Evolutionary conservation across 306 rosid species (phyloP), one percentile per base, ranked within the genome.

Genomic region (Gillenia trifoliata): DNA sequence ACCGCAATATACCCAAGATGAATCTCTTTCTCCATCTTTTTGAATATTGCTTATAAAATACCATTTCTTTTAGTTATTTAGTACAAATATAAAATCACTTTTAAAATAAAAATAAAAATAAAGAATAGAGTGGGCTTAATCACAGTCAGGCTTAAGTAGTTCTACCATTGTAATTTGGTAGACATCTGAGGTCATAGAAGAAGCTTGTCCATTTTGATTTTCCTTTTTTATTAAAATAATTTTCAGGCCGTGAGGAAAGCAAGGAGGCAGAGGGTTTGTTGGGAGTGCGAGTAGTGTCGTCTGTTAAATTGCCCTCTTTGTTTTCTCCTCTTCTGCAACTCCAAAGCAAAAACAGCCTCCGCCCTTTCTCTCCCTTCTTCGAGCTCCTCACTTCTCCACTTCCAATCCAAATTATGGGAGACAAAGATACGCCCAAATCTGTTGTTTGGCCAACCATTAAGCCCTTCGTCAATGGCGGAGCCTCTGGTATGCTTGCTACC

Each of bases 401-500:
- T 59, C 61, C 47, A 23, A 23, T 49, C 81, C 79, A 66, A 28
- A 66, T 8, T 3, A 95, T 95, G 99, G 98, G 91, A 76, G 99
- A 95, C 80, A 92, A 87, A 88, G 89, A 87, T 86, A 95, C 92
- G 82, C 64, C 87, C 70, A 83, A 84, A 69, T 70, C 96, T 59
- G 63, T 30, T 15, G 88, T 89, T 3, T 95, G 98, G 99, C 83
- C 95, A 22, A 77, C 98, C 34, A 74, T 92, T 64, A 95, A 95
- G 82, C 99, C 99, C 41, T 95, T 95, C 77, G 83, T 90, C 78
- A 95, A 95, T 88, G 99, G 99, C 12, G 99, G 99, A 36, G 65
- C 86, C 59, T 92, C 99, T 38, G 99, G 99, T 61, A 92, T 95
- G 99, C 99, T 95, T 66, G 98, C 99, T 20, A 95, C 99, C 36